phyloP scores from a whole-genome alignment of 2,329 filamentous ascomycete genomes.

The Curvularia hawaiiensis region DNA sequence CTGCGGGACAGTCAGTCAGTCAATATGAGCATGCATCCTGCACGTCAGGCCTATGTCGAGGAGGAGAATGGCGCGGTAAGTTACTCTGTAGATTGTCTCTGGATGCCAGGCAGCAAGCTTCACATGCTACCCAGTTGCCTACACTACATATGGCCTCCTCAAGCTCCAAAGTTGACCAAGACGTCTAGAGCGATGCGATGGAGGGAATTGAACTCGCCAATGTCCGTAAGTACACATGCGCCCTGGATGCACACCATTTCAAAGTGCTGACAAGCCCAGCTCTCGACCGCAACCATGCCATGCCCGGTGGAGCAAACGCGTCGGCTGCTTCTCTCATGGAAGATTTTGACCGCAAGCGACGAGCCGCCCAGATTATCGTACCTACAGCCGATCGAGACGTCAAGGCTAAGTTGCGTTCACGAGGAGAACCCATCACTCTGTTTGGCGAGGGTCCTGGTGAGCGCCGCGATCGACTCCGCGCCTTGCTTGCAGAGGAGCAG shows the following conservation, averaged over 20 bases:
- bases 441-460: conserved; percentile 91
- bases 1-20: conserved; percentile 14
- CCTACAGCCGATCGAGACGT: conserved; percentile 93
- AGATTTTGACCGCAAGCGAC: conserved; percentile 89
- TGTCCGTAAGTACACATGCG: conserved; percentile 59
- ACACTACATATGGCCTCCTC: neutral
- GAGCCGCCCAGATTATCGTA: conserved; percentile 86
- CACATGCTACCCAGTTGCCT: conserved; percentile 11
- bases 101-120: conserved; percentile 25
- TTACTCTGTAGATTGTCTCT: conserved; percentile 12
- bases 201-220: conserved; percentile 65
- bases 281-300: conserved; percentile 82
- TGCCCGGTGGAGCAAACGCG: conserved; percentile 75
- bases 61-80: conserved; percentile 73
- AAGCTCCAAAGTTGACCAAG: conserved; percentile 15
- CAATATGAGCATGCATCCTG: conserved; percentile 73
- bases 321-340: conserved; percentile 83
- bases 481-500: conserved; percentile 74
- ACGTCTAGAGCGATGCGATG: conserved; percentile 57
- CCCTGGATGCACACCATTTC: no score
- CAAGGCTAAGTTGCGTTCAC: conserved; percentile 68
- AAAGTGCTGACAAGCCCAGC: conserved; percentile 45
- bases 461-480: conserved; percentile 82
- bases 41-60: conserved; percentile 92
- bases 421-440: conserved; percentile 91